Percentiles rank a stretch among this genome's conserved stretches.
These are phyloP conservation scores for Penicillium thymicola DNA, from an alignment of 2,329 filamentous ascomycete genomes.

Conservation along the genomic window DNA sequence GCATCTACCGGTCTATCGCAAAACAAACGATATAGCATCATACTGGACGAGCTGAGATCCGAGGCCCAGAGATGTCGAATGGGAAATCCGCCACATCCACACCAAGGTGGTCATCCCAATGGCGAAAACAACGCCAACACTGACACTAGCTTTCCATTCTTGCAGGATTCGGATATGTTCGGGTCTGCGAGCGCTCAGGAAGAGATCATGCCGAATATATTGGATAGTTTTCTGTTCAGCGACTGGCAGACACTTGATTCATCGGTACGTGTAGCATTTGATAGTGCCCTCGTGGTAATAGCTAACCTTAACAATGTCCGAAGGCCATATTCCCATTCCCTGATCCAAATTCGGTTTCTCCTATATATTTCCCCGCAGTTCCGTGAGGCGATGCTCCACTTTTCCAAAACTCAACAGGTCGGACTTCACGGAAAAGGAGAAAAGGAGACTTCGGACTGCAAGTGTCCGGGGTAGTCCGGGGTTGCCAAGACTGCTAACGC, in stretches of 20 bases:
- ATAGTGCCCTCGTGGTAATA: not conserved
- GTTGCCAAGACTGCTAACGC: not conserved
- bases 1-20: conserved; percentile 42
- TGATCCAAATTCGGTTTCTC: conserved; percentile 6
- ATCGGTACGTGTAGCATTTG: not conserved
- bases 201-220: not conserved
- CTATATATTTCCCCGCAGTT: not conserved
- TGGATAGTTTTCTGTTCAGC: not conserved
- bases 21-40: conserved; percentile 51
- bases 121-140: not conserved
- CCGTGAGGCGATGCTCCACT: not conserved
- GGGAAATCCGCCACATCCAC: not conserved
- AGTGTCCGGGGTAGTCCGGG: conserved; percentile 4
- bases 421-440: conserved; percentile 6
- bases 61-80: conserved; percentile 27
- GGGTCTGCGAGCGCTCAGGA: not conserved
- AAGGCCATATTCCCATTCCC: conserved; percentile 7
- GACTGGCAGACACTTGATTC: conserved; percentile 11
- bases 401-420: not conserved
- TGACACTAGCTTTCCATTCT: not conserved
- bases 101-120: not conserved
- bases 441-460: not conserved
- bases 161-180: not conserved
- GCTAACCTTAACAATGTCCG: not conserved
- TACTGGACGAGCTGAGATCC: conserved; percentile 51